Base-by-base conservation (phyloP, 352 stramenopile genomes). In the Globisporangium okanoganense region DNA sequence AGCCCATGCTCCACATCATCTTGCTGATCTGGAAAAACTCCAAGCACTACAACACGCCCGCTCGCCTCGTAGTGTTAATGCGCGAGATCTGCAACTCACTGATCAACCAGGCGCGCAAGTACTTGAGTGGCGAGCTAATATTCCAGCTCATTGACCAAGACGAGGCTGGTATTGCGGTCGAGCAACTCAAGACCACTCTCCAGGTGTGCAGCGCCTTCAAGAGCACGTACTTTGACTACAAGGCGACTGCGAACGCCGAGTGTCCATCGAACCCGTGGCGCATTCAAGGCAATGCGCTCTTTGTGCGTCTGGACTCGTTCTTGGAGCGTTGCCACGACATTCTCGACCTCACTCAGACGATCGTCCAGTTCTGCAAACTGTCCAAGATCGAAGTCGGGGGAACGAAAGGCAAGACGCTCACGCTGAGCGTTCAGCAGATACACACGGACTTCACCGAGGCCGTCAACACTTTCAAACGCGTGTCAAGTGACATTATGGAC, bases 11-110 rank as follows among this genome's bases (percentile, higher is more conserved):
- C 16, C 96, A 99, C 70, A 98, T 98, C 56, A 97, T 99, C 14
- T 79, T 99, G 61, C 75, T 99, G 22, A 99, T 99, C 64, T 99
- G 97, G 97, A 99, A 99, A 72, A 98, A 99, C 78, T 99, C 94
- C 25, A 97, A 97, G 72, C 90, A 99, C 75, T 99, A 99, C 88
- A 99, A 99, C 75, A 99, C 95, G 8, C 92, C 97, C 0, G 92
- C 92, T 22, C 76, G 96, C 0, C 83, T 99, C 35, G 97, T 99
- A 1, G 95, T 99, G 38, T 77, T 99, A 45, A 97, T 99, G 78
- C 85, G 95, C 41, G 94, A 99, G 77, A 98, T 99, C 61, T 99
- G 96, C 82, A 99, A 99, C 75, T 97, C 90, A 14, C 72, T 99
- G 5, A 98, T 98, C 63, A 91, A 94, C 44, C 92, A 98, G 67